These are phyloP conservation scores for Hydrangea macrophylla DNA, from an alignment of 148 eudicot genomes.

Conservation along the genomic window DNA sequence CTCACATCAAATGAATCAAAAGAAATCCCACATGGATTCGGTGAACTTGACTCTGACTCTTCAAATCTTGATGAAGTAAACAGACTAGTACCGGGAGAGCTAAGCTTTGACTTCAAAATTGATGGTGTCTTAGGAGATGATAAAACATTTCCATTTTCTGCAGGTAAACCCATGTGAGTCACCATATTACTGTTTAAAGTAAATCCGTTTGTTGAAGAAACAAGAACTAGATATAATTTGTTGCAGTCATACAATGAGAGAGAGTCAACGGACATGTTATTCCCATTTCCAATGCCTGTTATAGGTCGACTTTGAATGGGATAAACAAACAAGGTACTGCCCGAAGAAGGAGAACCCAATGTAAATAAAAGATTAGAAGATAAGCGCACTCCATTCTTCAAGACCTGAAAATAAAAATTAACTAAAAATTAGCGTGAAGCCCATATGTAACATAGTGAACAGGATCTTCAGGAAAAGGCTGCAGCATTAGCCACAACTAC, in stretches of 20 bases:
- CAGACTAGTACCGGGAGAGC: slow-evolving; percentile 44
- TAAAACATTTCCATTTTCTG: slow-evolving; percentile 38
- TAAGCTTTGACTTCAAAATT: slow-evolving; percentile 34
- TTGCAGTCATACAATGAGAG: slow-evolving; percentile 37
- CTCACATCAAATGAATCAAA: slow-evolving; percentile 40
- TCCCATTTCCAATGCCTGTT: slow-evolving; percentile 22
- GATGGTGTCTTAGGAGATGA: slow-evolving; percentile 79
- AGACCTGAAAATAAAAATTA: slow-evolving; percentile 43
- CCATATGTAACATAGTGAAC: background rate
- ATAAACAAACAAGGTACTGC: slow-evolving; percentile 59
- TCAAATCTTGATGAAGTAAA: slow-evolving; percentile 32
- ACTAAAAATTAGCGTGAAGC: background rate
- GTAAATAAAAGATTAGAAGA: slow-evolving; percentile 65
- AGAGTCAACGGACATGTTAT: slow-evolving; percentile 23
- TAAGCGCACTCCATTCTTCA: slow-evolving; percentile 62
- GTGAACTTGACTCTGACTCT: slow-evolving; percentile 31
- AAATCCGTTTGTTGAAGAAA: slow-evolving; percentile 32
- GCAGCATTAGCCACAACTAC: background rate
- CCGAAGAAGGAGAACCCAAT: slow-evolving; percentile 67
- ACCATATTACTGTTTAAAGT: slow-evolving; percentile 14
- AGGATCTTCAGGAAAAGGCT: background rate
- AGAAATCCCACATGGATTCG: slow-evolving; percentile 17
- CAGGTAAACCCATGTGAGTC: slow-evolving; percentile 16
- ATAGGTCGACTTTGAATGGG: slow-evolving; percentile 43
- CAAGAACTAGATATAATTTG: slow-evolving; percentile 46